Base-by-base conservation (phyloP, 2,329 filamentous ascomycete genomes). In the Monosporascus sp. region DNA sequence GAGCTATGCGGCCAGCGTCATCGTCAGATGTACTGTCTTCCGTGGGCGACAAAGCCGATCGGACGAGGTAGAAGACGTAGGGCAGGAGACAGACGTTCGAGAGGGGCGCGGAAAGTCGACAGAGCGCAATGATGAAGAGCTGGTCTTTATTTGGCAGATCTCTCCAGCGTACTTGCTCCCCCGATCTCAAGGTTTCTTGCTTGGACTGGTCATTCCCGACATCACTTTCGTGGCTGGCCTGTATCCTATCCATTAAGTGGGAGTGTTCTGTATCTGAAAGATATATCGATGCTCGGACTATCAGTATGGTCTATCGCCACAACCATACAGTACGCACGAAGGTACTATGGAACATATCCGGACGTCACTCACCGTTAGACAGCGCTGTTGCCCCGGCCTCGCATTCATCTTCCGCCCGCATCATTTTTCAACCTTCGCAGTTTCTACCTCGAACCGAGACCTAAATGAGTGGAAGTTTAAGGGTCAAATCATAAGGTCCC, bases 41-140 rank as follows among this genome's bases (percentile, higher is more conserved):
- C 55, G 63, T 22, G 49, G 65, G 31, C 57, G 61, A 46, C 48
- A 72, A 56, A 56, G 89, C 88, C 0, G 84, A 89, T 55, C 81
- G 81, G 17, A 91, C 78, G 65, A 89, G 85, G 68, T 88, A 89
- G 71, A 87, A 90, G 66, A 91, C 78, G 67, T 90, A 90, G 2
- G 85, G 80, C 38, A 85, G 77, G 4, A 87, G 70, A 19, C 78
- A 83, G 11, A 86, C 86, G 61, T 88, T 85, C 0, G 85, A 86
- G 45, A 90, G 71, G 1, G 85, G 85, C 60, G 88, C 86, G 1
- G 84, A 86, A 2, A 71, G 54, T 24, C 67, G 66, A 49, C 69
- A 71, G 38, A 70, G 60, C 8, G 68, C 62, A 0, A 70, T 60
- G 49, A 71, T 64, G 54, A 70, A 65, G 22, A 70, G 63, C 44